phyloP scores from a whole-genome alignment of 2,329 filamentous ascomycete genomes.

The Seiridium cupressi region DNA sequence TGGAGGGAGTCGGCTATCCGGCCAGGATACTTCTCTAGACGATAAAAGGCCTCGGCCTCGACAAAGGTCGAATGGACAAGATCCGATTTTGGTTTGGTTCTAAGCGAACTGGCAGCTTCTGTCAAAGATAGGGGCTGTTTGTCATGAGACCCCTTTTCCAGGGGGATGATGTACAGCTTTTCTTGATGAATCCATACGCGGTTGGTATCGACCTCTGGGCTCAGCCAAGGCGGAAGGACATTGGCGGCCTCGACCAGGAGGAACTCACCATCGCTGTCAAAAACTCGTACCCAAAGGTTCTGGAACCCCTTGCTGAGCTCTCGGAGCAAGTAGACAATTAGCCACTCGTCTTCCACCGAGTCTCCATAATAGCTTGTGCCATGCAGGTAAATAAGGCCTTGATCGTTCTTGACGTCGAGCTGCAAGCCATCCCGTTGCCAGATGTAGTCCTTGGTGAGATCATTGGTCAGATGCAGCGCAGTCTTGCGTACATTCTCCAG shows the following conservation, averaged over 20 bases:
- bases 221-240: conserved; percentile 84
- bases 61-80: conserved; percentile 72
- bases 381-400: conserved; percentile 62
- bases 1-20: conserved; percentile 77
- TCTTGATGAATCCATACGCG: conserved; percentile 86
- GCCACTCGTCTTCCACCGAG: conserved; percentile 95
- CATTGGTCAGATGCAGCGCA: conserved; percentile 59
- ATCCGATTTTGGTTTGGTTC: conserved; percentile 44
- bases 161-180: conserved; percentile 70
- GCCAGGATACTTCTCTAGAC: conserved; percentile 77
- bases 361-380: conserved; percentile 88
- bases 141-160: conserved; percentile 34
- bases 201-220: conserved; percentile 83
- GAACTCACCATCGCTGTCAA: conserved; percentile 92
- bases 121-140: conserved; percentile 53
- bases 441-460: conserved; percentile 79
- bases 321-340: conserved; percentile 85
- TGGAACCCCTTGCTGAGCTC: conserved; percentile 73
- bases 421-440: conserved; percentile 87
- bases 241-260: conserved; percentile 91
- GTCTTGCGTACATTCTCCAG: conserved; percentile 73
- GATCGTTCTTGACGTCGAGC: conserved; percentile 61
- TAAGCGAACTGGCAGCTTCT: conserved; percentile 64
- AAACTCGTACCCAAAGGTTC: conserved; percentile 77
- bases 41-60: conserved; percentile 87